These are phyloP conservation scores for Fagopyrum tataricum DNA, from an alignment of 148 eudicot species.

Conservation along the genomic window DNA sequence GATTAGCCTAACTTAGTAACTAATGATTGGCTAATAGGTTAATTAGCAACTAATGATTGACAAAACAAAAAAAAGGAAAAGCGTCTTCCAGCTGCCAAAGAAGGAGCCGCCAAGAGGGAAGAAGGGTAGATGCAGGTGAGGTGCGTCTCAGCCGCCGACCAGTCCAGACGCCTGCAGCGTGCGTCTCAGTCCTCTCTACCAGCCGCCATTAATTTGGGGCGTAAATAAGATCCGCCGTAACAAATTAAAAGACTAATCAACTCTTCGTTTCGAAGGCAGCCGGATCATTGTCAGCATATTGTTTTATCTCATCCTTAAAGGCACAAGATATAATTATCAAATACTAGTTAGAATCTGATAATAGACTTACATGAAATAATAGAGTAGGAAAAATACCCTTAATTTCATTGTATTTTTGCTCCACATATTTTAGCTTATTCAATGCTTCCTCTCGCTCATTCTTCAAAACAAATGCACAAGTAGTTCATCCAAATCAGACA, in stretches of 20 bases:
- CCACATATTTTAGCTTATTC: conserved; percentile 58
- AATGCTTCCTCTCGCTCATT: conserved; percentile 90
- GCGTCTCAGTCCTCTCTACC: no score
- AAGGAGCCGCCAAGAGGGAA: no score
- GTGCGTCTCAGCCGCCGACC: no score
- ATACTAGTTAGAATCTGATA: neutral
- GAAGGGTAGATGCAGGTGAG: no score
- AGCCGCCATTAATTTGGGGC: no score
- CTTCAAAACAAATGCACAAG: conserved; percentile 25
- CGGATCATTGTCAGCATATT: conserved; percentile 93
- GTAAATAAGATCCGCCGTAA: no score
- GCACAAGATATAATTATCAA: neutral
- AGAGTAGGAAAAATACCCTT: conserved; percentile 44
- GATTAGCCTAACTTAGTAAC: no score
- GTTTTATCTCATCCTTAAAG: conserved; percentile 64
- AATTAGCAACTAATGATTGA: no score
- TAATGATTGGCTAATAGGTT: no score
- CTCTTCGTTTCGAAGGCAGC: conserved; percentile 91
- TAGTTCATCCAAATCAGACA: conserved; percentile 18
- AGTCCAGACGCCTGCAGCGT: no score
- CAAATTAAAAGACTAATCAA: conserved; percentile 18
- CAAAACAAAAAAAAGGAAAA: no score
- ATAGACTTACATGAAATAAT: conserved; percentile 12
- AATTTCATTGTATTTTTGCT: conserved; percentile 58
- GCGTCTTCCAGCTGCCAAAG: no score